Conservation (phyloP, 169 alveolate genomes). For the Cryptosporidium ubiquitum region DNA sequence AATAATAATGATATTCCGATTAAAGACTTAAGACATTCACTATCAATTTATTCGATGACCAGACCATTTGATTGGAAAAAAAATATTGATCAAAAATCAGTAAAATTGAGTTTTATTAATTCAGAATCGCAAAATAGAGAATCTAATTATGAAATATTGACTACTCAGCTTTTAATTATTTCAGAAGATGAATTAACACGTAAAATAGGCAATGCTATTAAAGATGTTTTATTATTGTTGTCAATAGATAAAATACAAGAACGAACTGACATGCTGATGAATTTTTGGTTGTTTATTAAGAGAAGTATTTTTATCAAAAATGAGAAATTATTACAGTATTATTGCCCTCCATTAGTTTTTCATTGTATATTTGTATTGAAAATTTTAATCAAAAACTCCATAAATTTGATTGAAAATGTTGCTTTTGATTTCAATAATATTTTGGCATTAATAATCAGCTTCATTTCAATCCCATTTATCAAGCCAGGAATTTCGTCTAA, state of each 20-base stretch:
- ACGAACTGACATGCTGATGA: neutral
- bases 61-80: neutral
- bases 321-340: neutral
- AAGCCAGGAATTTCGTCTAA: conserved; percentile 60
- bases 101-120: neutral
- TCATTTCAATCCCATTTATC: conserved; percentile 39
- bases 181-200: conserved; percentile 4
- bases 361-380: conserved; percentile 19
- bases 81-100: neutral
- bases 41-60: neutral
- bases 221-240: neutral
- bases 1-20: neutral
- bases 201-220: neutral
- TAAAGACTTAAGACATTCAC: neutral
- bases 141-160: neutral
- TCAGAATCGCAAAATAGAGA: neutral
- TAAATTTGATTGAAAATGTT: conserved; percentile 2
- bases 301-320: neutral
- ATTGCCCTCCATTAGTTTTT: conserved; percentile 35
- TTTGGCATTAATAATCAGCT: conserved; percentile 36
- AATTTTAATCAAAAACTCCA: conserved; percentile 21
- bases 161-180: neutral
- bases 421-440: neutral
- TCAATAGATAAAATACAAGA: neutral
- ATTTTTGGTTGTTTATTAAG: neutral